Percentiles rank a stretch among this genome's conserved stretches.
Evolutionary conservation across 768 basidiomycete genomes (phyloP).

Genomic region (Leccinum subgranulosum): DNA sequence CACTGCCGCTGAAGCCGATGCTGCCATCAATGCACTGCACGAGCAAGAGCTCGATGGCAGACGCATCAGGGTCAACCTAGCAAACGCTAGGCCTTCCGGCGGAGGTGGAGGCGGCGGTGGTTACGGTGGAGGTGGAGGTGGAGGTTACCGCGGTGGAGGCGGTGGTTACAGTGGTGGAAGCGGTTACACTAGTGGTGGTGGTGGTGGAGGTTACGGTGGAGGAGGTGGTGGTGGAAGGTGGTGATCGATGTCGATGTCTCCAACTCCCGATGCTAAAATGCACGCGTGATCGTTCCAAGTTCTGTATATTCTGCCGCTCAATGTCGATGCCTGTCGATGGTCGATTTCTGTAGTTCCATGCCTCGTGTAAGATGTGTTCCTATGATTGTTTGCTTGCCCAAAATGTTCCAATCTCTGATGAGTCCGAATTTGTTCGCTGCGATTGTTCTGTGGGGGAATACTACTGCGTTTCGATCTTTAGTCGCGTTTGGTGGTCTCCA

Average conservation of each 20-base stretch:
- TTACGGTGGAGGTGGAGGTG: too few relatives aligned
- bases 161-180: too few relatives aligned
- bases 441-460: too few relatives aligned
- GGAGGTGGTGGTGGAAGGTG: too few relatives aligned
- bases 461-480: too few relatives aligned
- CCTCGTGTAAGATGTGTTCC: neutral
- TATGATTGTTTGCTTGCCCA: neutral
- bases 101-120: slow-evolving; percentile 6
- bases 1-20: slow-evolving; percentile 35
- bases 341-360: slow-evolving; percentile 8
- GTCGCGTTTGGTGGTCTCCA: neutral
- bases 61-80: slow-evolving; percentile 48
- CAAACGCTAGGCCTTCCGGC: slow-evolving; percentile 29
- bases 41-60: slow-evolving; percentile 57
- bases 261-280: slow-evolving; percentile 3
- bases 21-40: slow-evolving; percentile 43
- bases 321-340: slow-evolving; percentile 6
- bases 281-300: slow-evolving; percentile 8
- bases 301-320: slow-evolving; percentile 1
- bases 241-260: neutral
- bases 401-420: too few relatives aligned
- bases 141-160: too few relatives aligned
- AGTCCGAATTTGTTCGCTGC: neutral
- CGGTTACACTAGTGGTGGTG: too few relatives aligned
- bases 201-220: too few relatives aligned